Conservation (phyloP, 441 rosid species). For the Caryocar brasiliense region DNA sequence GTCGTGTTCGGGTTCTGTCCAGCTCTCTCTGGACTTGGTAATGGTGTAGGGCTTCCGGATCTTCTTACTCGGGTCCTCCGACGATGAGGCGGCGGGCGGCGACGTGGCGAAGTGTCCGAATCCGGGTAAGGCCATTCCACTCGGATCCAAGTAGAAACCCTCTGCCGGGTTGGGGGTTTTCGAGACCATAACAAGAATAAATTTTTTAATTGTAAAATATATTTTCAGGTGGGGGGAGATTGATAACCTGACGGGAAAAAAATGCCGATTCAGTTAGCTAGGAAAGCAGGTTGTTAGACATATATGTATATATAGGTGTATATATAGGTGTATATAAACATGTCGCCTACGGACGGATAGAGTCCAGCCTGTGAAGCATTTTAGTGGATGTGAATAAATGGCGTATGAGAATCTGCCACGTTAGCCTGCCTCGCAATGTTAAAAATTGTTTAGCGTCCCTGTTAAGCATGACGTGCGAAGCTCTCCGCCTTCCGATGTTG, state of each 20-base stretch:
- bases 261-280: no score
- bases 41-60: slow-evolving; percentile 87
- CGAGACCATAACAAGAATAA: slow-evolving; percentile 46
- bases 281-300: background rate
- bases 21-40: slow-evolving; percentile 92
- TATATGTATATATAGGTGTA: slow-evolving; percentile 5
- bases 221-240: no score
- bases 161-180: slow-evolving; percentile 54
- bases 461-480: no score
- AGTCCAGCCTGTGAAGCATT: background rate
- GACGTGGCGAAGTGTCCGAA: slow-evolving; percentile 44
- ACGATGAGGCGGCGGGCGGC: slow-evolving; percentile 23
- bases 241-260: no score
- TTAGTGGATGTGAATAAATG: background rate
- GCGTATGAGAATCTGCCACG: slow-evolving; percentile 16
- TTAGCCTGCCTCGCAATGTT: no score
- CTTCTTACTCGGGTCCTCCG: slow-evolving; percentile 62
- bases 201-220: no score
- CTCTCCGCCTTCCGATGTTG: no score
- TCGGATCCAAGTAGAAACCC: slow-evolving; percentile 63
- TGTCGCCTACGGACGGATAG: background rate
- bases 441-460: no score
- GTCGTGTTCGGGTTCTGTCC: slow-evolving; percentile 96
- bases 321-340: no score
- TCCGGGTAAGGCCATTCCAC: slow-evolving; percentile 55